Conservation (phyloP, 176 grass and related monocot genomes). For the Raddia guianensis region DNA sequence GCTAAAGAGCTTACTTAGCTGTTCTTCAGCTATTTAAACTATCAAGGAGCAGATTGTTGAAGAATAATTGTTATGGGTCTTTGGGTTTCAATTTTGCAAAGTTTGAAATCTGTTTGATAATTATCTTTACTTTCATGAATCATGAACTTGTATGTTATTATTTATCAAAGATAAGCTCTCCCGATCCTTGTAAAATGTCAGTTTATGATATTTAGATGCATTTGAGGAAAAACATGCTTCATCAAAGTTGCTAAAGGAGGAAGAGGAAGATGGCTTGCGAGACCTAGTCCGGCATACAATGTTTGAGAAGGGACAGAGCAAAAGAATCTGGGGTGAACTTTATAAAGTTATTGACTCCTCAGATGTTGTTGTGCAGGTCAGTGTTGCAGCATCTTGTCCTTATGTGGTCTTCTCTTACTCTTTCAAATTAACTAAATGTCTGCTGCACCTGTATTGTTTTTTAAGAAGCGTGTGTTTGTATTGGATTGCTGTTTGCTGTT, state of each 20-base stretch:
- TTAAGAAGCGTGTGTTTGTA: neutral
- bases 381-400: neutral
- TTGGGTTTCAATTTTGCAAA: neutral
- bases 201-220: slow-evolving; percentile 51
- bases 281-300: slow-evolving; percentile 94
- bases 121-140: neutral
- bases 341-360: slow-evolving; percentile 98
- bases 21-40: neutral
- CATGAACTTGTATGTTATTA: neutral
- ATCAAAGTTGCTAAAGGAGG: slow-evolving; percentile 58
- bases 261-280: slow-evolving; percentile 88
- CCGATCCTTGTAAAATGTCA: neutral
- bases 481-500: neutral
- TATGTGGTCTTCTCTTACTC: neutral
- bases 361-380: slow-evolving; percentile 91
- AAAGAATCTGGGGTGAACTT: slow-evolving; percentile 97
- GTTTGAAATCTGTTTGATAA: neutral
- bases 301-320: slow-evolving; percentile 98
- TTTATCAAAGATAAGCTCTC: neutral
- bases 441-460: neutral
- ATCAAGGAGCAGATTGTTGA: neutral
- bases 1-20: neutral
- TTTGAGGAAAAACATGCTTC: slow-evolving; percentile 76
- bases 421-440: neutral
- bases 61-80: neutral